Evolutionary conservation across 208 protist genomes (phyloP).

Genomic region (Angomonas desouzai): DNA sequence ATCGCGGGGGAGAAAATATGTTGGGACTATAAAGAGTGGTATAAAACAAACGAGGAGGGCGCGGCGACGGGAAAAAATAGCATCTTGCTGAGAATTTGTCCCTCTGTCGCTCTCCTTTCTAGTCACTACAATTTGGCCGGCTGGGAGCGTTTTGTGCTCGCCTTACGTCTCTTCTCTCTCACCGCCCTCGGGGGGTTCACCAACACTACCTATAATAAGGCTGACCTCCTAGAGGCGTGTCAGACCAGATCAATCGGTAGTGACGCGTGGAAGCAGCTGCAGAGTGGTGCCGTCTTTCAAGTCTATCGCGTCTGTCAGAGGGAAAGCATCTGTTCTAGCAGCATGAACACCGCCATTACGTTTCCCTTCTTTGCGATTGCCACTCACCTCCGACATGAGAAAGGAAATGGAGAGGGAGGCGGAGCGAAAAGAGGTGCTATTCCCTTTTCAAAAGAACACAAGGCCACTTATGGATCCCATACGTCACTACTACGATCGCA

Average conservation of each 20-base stretch:
- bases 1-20: neutral
- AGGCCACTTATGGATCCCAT: slow-evolving; percentile 24
- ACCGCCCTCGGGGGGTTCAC: slow-evolving; percentile 1
- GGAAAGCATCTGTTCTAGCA: neutral
- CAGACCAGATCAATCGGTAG: neutral
- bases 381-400: neutral
- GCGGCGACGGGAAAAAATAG: neutral
- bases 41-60: neutral
- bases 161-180: neutral
- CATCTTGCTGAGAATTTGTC: neutral
- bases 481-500: slow-evolving; percentile 51
- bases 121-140: neutral
- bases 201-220: neutral
- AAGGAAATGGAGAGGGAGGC: slow-evolving; percentile 3
- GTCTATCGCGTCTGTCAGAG: neutral
- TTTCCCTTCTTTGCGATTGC: slow-evolving; percentile 1
- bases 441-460: neutral
- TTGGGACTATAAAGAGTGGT: slow-evolving; percentile 2
- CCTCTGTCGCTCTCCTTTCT: neutral
- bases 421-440: neutral
- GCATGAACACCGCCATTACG: neutral
- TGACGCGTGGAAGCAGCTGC: neutral
- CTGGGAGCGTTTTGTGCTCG: neutral
- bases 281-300: neutral
- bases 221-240: neutral